A percentile compares a stretch with the other conserved stretches of the same genome.
phyloP scores from a whole-genome alignment of 306 rosid species.

The Sicyos baderoa region DNA sequence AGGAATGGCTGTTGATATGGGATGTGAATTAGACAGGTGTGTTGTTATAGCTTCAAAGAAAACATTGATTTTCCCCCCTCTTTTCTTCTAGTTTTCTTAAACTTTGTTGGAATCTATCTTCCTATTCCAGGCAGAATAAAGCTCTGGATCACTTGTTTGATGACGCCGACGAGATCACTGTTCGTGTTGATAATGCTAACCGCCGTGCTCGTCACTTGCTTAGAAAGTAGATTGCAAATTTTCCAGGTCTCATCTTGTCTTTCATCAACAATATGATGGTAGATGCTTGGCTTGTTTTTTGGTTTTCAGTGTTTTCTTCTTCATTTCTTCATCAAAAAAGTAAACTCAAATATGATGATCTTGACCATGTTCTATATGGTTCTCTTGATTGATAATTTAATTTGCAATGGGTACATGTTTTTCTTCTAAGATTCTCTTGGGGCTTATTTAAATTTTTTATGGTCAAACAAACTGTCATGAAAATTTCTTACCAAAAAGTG shows the following conservation, averaged over 20 bases:
- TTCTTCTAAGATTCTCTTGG: neutral
- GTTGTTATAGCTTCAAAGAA: slow-evolving; percentile 9
- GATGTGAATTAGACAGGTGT: slow-evolving; percentile 78
- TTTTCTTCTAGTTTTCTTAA: neutral
- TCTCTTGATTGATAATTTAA: neutral
- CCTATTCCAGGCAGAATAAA: slow-evolving; percentile 48
- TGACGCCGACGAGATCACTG: slow-evolving; percentile 58
- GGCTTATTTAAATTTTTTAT: no score
- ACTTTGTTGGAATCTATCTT: neutral
- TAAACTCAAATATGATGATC: neutral
- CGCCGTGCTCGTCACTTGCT: slow-evolving; percentile 71
- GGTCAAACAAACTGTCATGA: no score
- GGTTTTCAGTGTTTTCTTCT: neutral
- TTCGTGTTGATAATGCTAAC: slow-evolving; percentile 56
- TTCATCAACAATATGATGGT: slow-evolving; percentile 16
- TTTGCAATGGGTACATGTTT: neutral
- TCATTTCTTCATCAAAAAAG: neutral
- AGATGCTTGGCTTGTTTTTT: slow-evolving; percentile 1
- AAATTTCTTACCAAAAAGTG: no score
- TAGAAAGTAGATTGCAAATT: slow-evolving; percentile 41
- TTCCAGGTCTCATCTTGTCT: neutral
- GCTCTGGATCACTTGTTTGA: slow-evolving; percentile 40
- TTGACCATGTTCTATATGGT: neutral
- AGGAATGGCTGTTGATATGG: slow-evolving; percentile 94
- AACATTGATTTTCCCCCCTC: neutral